Percentiles rank a stretch among this genome's conserved stretches.
These are phyloP conservation scores for Ophiostoma sp. DNA, from an alignment of 2,329 filamentous ascomycete species.

Conservation along the genomic window DNA sequence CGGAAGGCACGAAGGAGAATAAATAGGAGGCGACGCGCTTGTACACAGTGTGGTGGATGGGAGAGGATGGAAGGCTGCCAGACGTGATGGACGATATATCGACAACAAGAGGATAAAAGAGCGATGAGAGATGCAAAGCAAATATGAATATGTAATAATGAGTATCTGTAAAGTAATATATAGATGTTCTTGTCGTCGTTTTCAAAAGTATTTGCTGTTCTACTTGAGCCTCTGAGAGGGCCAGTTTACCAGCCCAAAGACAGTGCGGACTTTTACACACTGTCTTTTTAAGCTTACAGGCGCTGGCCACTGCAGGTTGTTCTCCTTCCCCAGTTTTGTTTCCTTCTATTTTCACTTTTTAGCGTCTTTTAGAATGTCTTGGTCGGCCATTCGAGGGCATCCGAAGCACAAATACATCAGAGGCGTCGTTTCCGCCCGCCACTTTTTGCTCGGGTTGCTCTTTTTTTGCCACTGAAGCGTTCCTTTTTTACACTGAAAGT, in stretches of 20 bases:
- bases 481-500: not conserved
- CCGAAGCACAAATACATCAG: not conserved
- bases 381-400: too few relatives aligned
- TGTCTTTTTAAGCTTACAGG: not conserved
- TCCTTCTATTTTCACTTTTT: not conserved
- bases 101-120: not conserved
- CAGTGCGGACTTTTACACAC: not conserved
- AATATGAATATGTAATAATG: not conserved
- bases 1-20: not conserved
- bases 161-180: too few relatives aligned
- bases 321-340: constrained; percentile 9
- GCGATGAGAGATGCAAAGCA: too few relatives aligned
- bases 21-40: not conserved
- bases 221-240: not conserved
- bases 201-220: not conserved
- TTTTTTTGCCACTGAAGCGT: not conserved
- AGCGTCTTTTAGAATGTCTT: not conserved
- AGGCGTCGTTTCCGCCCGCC: not conserved
- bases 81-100: not conserved
- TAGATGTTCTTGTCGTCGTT: not conserved
- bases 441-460: not conserved
- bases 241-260: not conserved
- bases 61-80: not conserved
- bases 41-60: not conserved
- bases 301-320: not conserved